phyloP scores from a whole-genome alignment of 2,329 filamentous ascomycete species.

The Alternaria gansuensis region DNA sequence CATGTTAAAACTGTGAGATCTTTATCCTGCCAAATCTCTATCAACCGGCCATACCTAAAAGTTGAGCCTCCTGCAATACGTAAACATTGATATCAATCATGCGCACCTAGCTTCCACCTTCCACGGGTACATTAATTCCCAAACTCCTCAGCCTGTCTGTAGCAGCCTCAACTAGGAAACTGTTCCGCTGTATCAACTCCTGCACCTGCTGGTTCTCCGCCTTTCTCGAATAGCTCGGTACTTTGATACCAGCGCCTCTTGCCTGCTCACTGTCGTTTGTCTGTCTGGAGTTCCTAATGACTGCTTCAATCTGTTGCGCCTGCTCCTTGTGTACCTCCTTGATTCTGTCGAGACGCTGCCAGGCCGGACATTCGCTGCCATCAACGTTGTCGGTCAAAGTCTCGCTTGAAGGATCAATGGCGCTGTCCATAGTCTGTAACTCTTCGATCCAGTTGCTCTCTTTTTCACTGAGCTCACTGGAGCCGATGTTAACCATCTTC shows the following conservation, averaged over 20 bases:
- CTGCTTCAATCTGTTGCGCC: conserved; percentile 37
- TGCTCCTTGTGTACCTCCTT: conserved; percentile 64
- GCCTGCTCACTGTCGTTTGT: conserved; percentile 26
- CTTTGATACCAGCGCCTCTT: conserved; percentile 32
- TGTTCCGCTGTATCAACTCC: conserved; percentile 45
- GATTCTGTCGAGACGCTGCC: conserved; percentile 67
- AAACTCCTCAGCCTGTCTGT: conserved; percentile 39
- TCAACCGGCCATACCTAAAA: neutral
- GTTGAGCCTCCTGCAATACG: neutral
- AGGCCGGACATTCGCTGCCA: conserved; percentile 49
- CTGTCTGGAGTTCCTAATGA: conserved; percentile 25
- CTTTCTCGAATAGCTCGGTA: conserved; percentile 47
- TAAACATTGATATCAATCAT: neutral
- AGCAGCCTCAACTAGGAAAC: conserved; percentile 47
- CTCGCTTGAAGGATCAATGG: conserved; percentile 44
- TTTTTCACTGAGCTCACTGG: conserved; percentile 68
- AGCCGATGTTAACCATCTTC: conserved; percentile 59
- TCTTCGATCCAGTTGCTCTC: conserved; percentile 69
- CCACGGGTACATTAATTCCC: conserved; percentile 39
- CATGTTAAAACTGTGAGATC: neutral
- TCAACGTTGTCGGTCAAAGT: conserved; percentile 47
- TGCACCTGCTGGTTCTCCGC: conserved; percentile 49
- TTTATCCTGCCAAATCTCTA: neutral
- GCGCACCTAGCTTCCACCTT: conserved; percentile 4
- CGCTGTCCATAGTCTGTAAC: conserved; percentile 57